These are phyloP conservation scores for Hyaloscypha finlandica DNA, from an alignment of 495 filamentous ascomycete genomes.

Conservation along the genomic window DNA sequence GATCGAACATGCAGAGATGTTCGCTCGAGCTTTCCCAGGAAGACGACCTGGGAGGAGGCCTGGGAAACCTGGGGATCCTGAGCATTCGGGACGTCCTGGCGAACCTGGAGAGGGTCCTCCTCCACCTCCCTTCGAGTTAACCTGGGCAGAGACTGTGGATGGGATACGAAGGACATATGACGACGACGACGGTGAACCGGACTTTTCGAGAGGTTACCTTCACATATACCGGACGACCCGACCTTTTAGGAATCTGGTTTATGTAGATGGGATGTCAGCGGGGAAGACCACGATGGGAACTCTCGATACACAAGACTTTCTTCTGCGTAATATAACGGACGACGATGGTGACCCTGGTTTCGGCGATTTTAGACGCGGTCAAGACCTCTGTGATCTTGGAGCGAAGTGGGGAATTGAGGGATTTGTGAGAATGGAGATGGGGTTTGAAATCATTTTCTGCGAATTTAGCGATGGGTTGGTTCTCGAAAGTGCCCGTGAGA, in stretches of 20 bases:
- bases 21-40: constrained; percentile 37
- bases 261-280: constrained; percentile 63
- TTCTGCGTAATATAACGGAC: constrained; percentile 37
- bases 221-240: constrained; percentile 54
- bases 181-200: constrained; percentile 14
- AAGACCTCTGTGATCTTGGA: constrained; percentile 50
- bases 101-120: constrained; percentile 11
- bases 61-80: not conserved
- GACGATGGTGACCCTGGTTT: not conserved
- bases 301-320: constrained; percentile 59
- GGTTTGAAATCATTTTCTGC: constrained; percentile 72
- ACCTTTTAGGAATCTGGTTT: constrained; percentile 52
- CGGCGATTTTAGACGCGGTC: constrained; percentile 48
- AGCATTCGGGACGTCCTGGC: not conserved
- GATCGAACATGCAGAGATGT: constrained; percentile 65
- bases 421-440: constrained; percentile 66
- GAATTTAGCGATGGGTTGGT: constrained; percentile 42
- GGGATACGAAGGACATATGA: not conserved
- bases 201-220: constrained; percentile 45
- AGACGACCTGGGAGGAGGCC: constrained; percentile 4
- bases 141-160: not conserved
- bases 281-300: constrained; percentile 61
- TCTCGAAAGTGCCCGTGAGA: constrained; percentile 23
- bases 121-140: not conserved
- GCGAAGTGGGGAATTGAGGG: constrained; percentile 59